Percentiles rank a stretch among this genome's conserved stretches.
Conservation (phyloP, 1,139 yeast genomes). For the Pichia sp. region DNA sequence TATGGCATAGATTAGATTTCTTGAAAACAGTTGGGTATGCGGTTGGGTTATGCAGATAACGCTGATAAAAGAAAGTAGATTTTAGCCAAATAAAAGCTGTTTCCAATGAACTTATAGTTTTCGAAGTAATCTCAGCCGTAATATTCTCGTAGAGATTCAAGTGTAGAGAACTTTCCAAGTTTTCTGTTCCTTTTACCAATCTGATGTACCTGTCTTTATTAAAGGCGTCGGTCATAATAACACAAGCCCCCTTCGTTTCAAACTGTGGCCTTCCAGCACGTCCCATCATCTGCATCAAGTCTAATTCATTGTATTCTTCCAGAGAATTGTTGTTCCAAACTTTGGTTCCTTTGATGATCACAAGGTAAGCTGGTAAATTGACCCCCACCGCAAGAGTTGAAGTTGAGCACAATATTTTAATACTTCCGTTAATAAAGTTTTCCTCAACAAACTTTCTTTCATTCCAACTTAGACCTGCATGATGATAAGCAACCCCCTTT, state of each 20-base stretch:
- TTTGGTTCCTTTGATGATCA: slow-evolving; percentile 89
- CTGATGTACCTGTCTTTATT: slow-evolving; percentile 38
- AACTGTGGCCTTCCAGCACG: slow-evolving; percentile 68
- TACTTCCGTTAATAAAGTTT: slow-evolving; percentile 40
- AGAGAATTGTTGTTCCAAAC: slow-evolving; percentile 34
- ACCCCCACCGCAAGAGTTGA: slow-evolving; percentile 95
- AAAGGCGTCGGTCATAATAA: slow-evolving; percentile 45
- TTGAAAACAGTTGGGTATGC: slow-evolving; percentile 32
- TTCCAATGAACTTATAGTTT: slow-evolving; percentile 37
- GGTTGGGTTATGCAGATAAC: slow-evolving; percentile 39
- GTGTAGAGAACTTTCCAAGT: slow-evolving; percentile 48
- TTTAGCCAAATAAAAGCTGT: slow-evolving; percentile 48
- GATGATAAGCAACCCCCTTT: slow-evolving; percentile 50
- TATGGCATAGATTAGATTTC: slow-evolving; percentile 1
- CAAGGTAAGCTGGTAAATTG: slow-evolving; percentile 90
- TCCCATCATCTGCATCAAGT: slow-evolving; percentile 86
- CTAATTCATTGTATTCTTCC: slow-evolving; percentile 42
- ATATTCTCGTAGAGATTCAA: slow-evolving; percentile 41
- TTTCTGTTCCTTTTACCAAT: slow-evolving; percentile 41
- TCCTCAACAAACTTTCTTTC: slow-evolving; percentile 46
- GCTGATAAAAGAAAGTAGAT: slow-evolving; percentile 48
- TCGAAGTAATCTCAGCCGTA: slow-evolving; percentile 47
- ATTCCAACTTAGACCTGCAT: slow-evolving; percentile 48
- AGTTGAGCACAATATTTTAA: slow-evolving; percentile 50
- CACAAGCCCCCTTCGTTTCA: slow-evolving; percentile 50